Evolutionary conservation across 495 filamentous ascomycete genomes (phyloP).

Genomic region (Penicillium riverlandense): DNA sequence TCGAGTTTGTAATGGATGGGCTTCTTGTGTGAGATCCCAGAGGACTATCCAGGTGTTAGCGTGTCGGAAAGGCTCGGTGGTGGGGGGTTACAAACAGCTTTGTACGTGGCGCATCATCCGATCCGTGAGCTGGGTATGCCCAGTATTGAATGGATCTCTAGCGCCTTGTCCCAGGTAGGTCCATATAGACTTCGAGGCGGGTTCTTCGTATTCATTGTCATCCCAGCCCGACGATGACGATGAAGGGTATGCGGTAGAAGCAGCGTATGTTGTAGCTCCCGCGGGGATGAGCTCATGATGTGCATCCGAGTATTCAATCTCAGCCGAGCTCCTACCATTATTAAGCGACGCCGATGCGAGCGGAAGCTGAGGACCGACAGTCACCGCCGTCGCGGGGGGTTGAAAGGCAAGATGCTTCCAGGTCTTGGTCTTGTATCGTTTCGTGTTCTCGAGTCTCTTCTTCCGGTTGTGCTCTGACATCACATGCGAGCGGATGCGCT

Average conservation of each 20-base stretch:
- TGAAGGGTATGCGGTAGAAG: too few relatives aligned
- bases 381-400: conserved; percentile 15
- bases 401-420: conserved; percentile 39
- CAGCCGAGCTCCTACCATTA: conserved; percentile 8
- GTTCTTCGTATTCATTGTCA: conserved; percentile 6
- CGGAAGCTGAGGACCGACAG: too few relatives aligned
- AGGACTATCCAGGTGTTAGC: conserved; percentile 26
- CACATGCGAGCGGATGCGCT: conserved; percentile 44
- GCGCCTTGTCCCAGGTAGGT: conserved; percentile 24
- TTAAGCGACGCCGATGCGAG: conserved; percentile 4
- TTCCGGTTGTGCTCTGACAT: conserved; percentile 47
- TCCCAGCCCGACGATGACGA: background rate
- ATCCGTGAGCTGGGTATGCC: conserved; percentile 35
- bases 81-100: conserved; percentile 23
- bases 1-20: conserved; percentile 33
- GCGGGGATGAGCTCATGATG: conserved; percentile 4
- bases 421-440: conserved; percentile 37
- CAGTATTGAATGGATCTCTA: conserved; percentile 35
- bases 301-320: background rate
- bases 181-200: conserved; percentile 10
- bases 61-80: background rate
- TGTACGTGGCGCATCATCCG: conserved; percentile 37
- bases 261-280: conserved; percentile 1
- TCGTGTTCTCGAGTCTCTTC: conserved; percentile 38
- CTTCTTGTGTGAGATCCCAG: conserved; percentile 32